phyloP scores from a whole-genome alignment of 306 rosid genomes.

The Delonix regia region DNA sequence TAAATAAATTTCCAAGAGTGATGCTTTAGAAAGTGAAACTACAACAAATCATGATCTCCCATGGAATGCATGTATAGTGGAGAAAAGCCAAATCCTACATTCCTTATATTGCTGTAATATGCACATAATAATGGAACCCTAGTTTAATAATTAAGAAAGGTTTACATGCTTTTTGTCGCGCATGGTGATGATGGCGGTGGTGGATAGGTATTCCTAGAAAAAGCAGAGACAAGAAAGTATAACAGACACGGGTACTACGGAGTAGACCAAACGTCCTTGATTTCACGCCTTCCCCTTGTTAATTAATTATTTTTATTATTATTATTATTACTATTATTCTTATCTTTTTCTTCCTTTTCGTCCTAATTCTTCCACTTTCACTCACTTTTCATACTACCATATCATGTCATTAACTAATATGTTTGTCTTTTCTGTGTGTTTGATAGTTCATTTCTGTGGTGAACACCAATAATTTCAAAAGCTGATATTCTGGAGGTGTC shows the following conservation, averaged over 20 bases:
- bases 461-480: neutral
- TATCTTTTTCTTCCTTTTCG: no score
- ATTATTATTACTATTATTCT: no score
- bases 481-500: neutral
- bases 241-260: constrained; percentile 46
- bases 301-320: no score
- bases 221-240: constrained; percentile 60
- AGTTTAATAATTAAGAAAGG: neutral
- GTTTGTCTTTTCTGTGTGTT: neutral
- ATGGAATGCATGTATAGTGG: no score
- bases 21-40: no score
- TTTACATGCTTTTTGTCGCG: constrained; percentile 14
- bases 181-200: constrained; percentile 24
- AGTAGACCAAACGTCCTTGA: constrained; percentile 45
- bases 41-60: no score
- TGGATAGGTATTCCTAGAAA: constrained; percentile 42
- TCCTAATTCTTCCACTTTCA: constrained; percentile 21
- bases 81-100: no score
- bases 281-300: constrained; percentile 53
- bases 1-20: no score
- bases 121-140: neutral
- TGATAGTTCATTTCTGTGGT: no score
- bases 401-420: no score
- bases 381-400: no score
- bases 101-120: no score